Evolutionary conservation across 805 yeast species (phyloP).

Genomic region (Candida tibetensis): DNA sequence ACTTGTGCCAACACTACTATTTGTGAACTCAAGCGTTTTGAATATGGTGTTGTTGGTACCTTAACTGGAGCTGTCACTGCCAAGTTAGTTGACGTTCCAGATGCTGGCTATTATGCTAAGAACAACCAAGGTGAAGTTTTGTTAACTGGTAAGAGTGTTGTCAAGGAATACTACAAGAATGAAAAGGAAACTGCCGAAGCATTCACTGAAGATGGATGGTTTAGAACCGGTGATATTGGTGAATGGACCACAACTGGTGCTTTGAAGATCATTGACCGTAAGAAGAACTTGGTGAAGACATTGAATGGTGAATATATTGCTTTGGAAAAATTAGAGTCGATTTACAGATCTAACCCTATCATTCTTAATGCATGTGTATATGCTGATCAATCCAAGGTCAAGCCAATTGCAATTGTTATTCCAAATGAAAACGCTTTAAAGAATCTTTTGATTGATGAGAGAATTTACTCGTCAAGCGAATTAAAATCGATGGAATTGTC

Average conservation of each 20-base stretch:
- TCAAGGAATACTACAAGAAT: slow-evolving; percentile 78
- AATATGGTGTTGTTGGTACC: slow-evolving; percentile 77
- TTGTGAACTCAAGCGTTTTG: slow-evolving; percentile 61
- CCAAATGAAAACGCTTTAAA: slow-evolving; percentile 71
- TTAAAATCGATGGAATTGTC: slow-evolving; percentile 42
- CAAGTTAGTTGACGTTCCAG: slow-evolving; percentile 86
- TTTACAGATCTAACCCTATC: slow-evolving; percentile 77
- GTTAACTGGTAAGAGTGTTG: slow-evolving; percentile 71
- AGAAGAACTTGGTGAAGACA: slow-evolving; percentile 94
- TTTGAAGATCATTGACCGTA: slow-evolving; percentile 84
- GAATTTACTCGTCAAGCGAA: slow-evolving; percentile 46
- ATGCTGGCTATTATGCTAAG: slow-evolving; percentile 87
- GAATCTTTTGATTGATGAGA: slow-evolving; percentile 51
- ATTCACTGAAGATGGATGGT: slow-evolving; percentile 85
- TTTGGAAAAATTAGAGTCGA: slow-evolving; percentile 86
- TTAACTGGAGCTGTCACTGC: slow-evolving; percentile 79
- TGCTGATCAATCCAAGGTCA: slow-evolving; percentile 83
- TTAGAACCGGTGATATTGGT: slow-evolving; percentile 94
- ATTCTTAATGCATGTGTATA: slow-evolving; percentile 87
- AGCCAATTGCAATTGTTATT: slow-evolving; percentile 87
- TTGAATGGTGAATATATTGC: slow-evolving; percentile 97
- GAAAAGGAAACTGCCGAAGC: slow-evolving; percentile 75
- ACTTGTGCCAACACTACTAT: slow-evolving; percentile 87
- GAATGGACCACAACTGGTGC: slow-evolving; percentile 84
- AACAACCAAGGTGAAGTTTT: slow-evolving; percentile 91